Conservation (phyloP, 2,329 filamentous ascomycete genomes). For the Fusarium sp. region DNA sequence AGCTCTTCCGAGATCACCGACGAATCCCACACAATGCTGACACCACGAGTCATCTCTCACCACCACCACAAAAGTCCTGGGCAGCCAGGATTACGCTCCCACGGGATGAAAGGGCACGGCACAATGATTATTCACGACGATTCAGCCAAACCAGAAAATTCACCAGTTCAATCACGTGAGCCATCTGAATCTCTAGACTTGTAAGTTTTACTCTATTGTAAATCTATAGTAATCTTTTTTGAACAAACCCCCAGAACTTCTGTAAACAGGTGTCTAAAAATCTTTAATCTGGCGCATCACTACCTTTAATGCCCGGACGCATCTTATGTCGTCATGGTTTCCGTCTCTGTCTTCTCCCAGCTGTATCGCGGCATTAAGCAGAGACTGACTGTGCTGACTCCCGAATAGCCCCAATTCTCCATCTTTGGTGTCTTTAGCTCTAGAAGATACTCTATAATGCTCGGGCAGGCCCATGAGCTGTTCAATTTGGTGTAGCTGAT, state of each 20-base stretch:
- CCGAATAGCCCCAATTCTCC: constrained; percentile 1
- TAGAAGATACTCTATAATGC: constrained; percentile 7
- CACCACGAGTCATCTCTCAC: neutral
- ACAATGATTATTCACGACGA: neutral
- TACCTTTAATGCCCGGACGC: neutral
- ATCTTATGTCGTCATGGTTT: constrained; percentile 9
- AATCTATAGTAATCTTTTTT: neutral
- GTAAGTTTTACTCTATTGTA: neutral
- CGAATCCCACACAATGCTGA: neutral
- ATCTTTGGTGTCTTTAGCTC: constrained; percentile 1
- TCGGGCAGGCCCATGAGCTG: constrained; percentile 1
- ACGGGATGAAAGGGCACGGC: neutral
- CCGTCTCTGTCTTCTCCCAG: constrained; percentile 7
- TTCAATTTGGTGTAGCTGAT: constrained; percentile 8
- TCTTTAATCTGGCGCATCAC: constrained; percentile 11
- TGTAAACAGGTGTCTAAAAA: neutral
- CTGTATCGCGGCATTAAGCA: neutral
- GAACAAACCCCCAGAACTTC: neutral
- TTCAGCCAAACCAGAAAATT: neutral
- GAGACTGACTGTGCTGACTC: neutral
- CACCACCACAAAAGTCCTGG: neutral
- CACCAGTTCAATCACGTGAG: neutral
- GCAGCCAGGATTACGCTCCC: neutral
- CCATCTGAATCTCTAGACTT: neutral
- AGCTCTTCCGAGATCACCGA: neutral